Conservation (phyloP, 2,329 filamentous ascomycete species). For the Samsoniella hepiali region DNA sequence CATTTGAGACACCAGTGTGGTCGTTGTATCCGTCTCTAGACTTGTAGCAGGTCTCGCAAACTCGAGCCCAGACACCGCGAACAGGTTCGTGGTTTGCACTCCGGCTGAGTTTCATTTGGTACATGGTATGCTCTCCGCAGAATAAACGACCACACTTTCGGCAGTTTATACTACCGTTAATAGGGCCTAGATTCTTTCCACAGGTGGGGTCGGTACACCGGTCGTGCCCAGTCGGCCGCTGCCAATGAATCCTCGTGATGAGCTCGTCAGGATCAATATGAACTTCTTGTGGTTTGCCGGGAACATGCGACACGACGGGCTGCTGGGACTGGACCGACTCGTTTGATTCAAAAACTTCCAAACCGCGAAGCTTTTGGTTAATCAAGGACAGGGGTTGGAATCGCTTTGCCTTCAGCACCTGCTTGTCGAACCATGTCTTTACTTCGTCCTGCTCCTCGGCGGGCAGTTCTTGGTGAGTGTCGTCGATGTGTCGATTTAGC, state of each 20-base stretch:
- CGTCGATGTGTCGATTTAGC: conserved; percentile 81
- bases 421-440: conserved; percentile 94
- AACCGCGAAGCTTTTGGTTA: conserved; percentile 88
- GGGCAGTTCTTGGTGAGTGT: conserved; percentile 84
- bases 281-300: conserved; percentile 42
- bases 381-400: conserved; percentile 89
- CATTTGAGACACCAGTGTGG: conserved; percentile 66
- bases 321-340: conserved; percentile 51
- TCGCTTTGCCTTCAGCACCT: conserved; percentile 87
- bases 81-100: conserved; percentile 87
- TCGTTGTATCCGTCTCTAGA: conserved; percentile 95
- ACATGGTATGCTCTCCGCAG: conserved; percentile 98
- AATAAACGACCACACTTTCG: conserved; percentile 89
- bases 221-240: conserved; percentile 70
- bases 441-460: conserved; percentile 89
- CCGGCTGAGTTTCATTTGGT: conserved; percentile 95
- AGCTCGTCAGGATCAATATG: conserved; percentile 80
- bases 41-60: conserved; percentile 99
- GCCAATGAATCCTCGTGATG: conserved; percentile 87
- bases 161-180: conserved; percentile 87
- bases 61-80: conserved; percentile 85
- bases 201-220: conserved; percentile 84
- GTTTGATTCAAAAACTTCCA: conserved; percentile 94
- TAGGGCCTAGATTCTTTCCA: conserved; percentile 71
- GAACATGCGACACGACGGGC: conserved; percentile 29